Evolutionary conservation across 2,329 filamentous ascomycete species (phyloP), one percentile per base, ranked within the genome.

Genomic region (Xylariaceae sp.): DNA sequence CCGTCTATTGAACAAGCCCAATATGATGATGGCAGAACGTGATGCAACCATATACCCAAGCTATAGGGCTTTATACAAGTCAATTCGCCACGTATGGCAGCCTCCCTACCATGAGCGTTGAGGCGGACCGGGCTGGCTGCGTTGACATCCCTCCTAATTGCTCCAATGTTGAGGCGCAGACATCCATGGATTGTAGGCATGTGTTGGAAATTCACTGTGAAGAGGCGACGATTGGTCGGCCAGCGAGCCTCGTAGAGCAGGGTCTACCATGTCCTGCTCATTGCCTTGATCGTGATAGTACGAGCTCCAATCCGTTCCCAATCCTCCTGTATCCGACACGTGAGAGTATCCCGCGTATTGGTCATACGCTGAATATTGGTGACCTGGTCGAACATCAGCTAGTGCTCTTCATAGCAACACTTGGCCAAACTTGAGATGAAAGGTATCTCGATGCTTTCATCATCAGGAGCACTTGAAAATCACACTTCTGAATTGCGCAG

Each of bases 211-310:
- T 39, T 63, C 68, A 45, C 60, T 61, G 16, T 61, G 48, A 46
- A 66, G 45, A 33, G 66, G 66, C 17, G 69, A 67, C 11, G 64
- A 65, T 26, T 66, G 58, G 19, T 68, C 66, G 19, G 58, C 58
- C 53, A 69, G 65, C 24, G 66, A 65, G 37, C 62, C 61, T 55
- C 68, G 58, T 40, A 71, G 46, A 3, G 65, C 66, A 26, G 69
- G 69, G 45, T 71, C 69, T 60, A 71, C 67, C 58, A 71, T 65
- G 24, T 68, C 66, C 26, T 70, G 66, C 44, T 69, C 67, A 33
- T 52, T 17, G 43, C 48, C 61, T 26, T 63, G 59, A 43, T 66
- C 65, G 45, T 66, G 56, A 46, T 60, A 65, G 49, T 68, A 71
- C 11, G 66, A 46, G 26, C 48, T 63, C 69, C 69, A 71, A 50